Evolutionary conservation across 1,284 basidiomycete species (phyloP), one percentile per base, ranked within the genome.

Genomic region (Pseudozyma tsukubaensis): DNA sequence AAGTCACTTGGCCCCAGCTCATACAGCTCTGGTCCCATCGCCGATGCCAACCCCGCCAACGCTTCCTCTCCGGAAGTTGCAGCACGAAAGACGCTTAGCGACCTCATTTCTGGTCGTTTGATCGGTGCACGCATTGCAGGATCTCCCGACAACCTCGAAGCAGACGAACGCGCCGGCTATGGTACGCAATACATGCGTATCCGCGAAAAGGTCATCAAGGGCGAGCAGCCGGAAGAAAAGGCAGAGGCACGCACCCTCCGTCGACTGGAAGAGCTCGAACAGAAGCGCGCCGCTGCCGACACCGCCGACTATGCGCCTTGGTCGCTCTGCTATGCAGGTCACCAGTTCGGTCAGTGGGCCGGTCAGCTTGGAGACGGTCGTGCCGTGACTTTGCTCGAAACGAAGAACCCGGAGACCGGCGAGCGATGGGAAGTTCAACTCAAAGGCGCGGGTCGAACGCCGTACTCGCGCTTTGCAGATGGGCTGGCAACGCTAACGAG

Each of bases 321-420:
- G 79, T 65, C 80, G n/a, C 61, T 82, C 24, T 76, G 76, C 47
- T 83, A 79, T 55, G 78, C 79, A 13, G 83, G 85, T 1, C 82
- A 86, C 43, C 95, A 98, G 83, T 98, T 98, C 80, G 96, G 94
- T 1, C 86, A 83, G 5, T 98, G 92, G 91, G 96, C 96, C 1
- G 94, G 94, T n/a, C 96, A 98, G 85, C 88, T 99, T 3, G 96
- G 96, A 10, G 96, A 99, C 81, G 96, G 96, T 1, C 89, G 96
- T 14, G 96, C 96, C 0, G 92, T 94, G 34, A 92, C 92, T 10
- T 88, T 99, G 54, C 51, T 76, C 42, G 90, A 92, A 55, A 93
- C 93, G 0, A 90, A 2, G 89, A 91, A 79, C 90, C 67, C 74
- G 5, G 37, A 58, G 34, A 62, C 63, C 0, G 50, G 51, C 48